A percentile compares a stretch with the other conserved stretches of the same genome.
Conservation (phyloP, 148 eudicot species). For the Linanthus parryae region DNA sequence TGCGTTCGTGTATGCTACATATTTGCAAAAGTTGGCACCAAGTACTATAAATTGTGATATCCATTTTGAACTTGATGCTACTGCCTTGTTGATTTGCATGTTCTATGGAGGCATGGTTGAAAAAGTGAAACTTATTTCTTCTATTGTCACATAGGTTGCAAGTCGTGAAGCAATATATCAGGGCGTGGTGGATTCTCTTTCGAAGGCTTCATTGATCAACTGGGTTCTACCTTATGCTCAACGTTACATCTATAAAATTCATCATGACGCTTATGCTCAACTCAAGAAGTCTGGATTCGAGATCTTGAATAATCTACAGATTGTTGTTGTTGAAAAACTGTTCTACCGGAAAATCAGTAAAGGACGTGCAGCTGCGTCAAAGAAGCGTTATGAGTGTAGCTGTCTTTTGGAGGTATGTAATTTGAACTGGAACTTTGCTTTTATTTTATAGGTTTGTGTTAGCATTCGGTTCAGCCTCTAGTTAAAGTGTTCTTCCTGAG, state of each 20-base stretch:
- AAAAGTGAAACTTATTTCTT: too few relatives aligned
- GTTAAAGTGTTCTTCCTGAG: too few relatives aligned
- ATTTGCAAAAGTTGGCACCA: too few relatives aligned
- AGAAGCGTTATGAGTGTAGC: slow-evolving; percentile 54
- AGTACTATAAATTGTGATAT: too few relatives aligned
- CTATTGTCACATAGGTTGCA: too few relatives aligned
- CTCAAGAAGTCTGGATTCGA: slow-evolving; percentile 61
- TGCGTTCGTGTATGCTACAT: too few relatives aligned
- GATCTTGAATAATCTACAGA: slow-evolving; percentile 27
- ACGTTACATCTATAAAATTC: slow-evolving; percentile 59
- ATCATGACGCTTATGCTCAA: slow-evolving; percentile 51
- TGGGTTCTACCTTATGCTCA: slow-evolving; percentile 95
- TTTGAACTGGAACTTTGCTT: too few relatives aligned
- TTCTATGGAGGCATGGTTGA: too few relatives aligned
- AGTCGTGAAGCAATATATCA: slow-evolving; percentile 81
- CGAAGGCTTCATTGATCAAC: slow-evolving; percentile 52
- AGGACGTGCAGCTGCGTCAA: slow-evolving; percentile 42
- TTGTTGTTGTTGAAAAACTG: slow-evolving; percentile 70
- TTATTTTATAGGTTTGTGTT: too few relatives aligned
- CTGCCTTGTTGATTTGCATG: too few relatives aligned
- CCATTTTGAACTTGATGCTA: too few relatives aligned
- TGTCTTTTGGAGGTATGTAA: slow-evolving; percentile 73
- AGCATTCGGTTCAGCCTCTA: too few relatives aligned
- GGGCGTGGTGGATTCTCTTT: slow-evolving; percentile 54
- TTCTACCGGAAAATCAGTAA: slow-evolving; percentile 66